A percentile compares a stretch with the other conserved stretches of the same genome.
Conservation (phyloP, 352 stramenopile genomes). For the Pythium aristosporum region DNA sequence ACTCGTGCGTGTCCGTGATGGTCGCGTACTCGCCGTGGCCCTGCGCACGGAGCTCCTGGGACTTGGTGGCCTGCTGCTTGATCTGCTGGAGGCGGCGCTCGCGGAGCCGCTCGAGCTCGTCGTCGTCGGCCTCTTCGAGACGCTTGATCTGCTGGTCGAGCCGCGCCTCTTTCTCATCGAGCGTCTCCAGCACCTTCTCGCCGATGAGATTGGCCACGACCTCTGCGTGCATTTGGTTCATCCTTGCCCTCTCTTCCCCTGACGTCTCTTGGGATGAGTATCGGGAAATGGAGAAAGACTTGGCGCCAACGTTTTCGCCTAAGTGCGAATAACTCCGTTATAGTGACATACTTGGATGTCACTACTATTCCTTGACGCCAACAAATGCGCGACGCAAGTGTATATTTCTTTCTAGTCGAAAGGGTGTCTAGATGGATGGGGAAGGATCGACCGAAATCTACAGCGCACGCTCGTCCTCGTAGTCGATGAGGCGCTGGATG, state of each 20-base stretch:
- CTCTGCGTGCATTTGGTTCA: conserved; percentile 72
- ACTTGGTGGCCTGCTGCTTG: conserved; percentile 63
- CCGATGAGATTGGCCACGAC: conserved; percentile 78
- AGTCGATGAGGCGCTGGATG: conserved; percentile 87
- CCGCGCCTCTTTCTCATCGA: conserved; percentile 83
- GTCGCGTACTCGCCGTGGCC: conserved; percentile 89
- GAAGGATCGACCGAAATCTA: conserved; percentile 27
- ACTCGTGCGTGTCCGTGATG: conserved; percentile 91
- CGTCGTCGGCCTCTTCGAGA: conserved; percentile 84
- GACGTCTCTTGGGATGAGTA: conserved; percentile 8
- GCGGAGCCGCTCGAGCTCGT: conserved; percentile 87
- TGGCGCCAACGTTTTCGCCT: neutral
- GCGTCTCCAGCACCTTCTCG: conserved; percentile 85
- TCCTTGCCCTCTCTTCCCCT: conserved; percentile 14
- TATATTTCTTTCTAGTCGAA: conserved; percentile 2
- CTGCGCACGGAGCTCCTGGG: conserved; percentile 72
- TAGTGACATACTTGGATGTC: neutral
- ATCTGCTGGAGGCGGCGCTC: conserved; percentile 78
- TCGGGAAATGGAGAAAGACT: neutral
- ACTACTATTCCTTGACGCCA: too few relatives aligned
- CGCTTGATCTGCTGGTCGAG: conserved; percentile 84
- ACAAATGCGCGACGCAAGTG: neutral
- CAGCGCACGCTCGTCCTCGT: conserved; percentile 82
- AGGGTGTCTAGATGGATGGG: neutral
- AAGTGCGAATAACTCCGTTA: conserved; percentile 9